Percentiles rank a stretch among this genome's conserved stretches.
phyloP scores from a whole-genome alignment of 306 rosid species.

The Clitoria ternatea region DNA sequence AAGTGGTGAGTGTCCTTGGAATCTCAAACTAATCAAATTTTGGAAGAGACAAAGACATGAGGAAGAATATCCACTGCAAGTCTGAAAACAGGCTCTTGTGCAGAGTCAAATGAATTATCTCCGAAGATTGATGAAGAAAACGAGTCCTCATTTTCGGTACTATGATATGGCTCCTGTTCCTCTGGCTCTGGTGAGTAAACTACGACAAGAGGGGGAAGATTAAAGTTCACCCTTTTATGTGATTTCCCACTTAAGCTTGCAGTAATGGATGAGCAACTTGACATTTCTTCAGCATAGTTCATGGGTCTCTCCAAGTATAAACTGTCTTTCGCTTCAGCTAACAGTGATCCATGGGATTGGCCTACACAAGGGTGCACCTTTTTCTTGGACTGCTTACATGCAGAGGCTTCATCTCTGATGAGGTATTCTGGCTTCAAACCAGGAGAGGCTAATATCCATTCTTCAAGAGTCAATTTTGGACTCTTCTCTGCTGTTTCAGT shows the following conservation, averaged over 20 bases:
- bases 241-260: conserved; percentile 11
- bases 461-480: not conserved
- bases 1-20: not conserved
- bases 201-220: conserved; percentile 31
- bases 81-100: conserved; percentile 8
- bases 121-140: not conserved
- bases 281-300: not conserved
- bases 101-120: conserved; percentile 5
- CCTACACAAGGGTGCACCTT: conserved; percentile 33
- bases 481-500: not conserved
- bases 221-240: conserved; percentile 28
- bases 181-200: conserved; percentile 19
- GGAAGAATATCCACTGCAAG: conserved; percentile 42
- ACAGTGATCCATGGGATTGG: not conserved
- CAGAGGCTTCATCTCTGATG: not conserved
- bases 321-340: conserved; percentile 33
- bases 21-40: conserved; percentile 2
- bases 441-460: conserved; percentile 26
- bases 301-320: conserved; percentile 29
- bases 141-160: conserved; percentile 8
- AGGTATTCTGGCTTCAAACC: conserved; percentile 13
- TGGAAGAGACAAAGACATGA: conserved; percentile 32
- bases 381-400: conserved; percentile 16
- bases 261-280: not conserved
- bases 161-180: not conserved